phyloP scores from a whole-genome alignment of 2,329 filamentous ascomycete species.

The Herpotrichia juniperi region DNA sequence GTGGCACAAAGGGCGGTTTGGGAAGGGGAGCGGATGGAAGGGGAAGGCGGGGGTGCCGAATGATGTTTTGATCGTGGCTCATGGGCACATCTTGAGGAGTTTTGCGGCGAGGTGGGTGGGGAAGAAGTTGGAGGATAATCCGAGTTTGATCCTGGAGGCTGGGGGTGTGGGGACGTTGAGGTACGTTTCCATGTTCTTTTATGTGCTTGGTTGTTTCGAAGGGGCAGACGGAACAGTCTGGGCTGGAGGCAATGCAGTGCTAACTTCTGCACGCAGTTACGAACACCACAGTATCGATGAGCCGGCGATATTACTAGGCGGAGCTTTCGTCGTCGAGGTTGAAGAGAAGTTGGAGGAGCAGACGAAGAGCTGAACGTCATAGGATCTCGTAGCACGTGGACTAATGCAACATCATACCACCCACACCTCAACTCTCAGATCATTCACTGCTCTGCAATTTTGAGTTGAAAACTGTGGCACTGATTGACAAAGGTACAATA shows the following conservation, averaged over 20 bases:
- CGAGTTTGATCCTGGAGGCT: conserved; percentile 79
- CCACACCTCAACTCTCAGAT: too few relatives aligned
- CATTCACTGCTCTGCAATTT: too few relatives aligned
- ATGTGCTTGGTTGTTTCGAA: background rate
- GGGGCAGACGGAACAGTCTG: background rate
- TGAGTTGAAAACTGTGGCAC: too few relatives aligned
- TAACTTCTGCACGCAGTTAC: conserved; percentile 42
- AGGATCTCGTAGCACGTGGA: too few relatives aligned
- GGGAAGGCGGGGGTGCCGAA: conserved; percentile 52
- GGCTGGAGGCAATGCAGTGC: background rate
- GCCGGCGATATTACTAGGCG: conserved; percentile 58
- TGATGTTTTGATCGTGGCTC: conserved; percentile 82
- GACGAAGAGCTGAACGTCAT: conserved; percentile 27
- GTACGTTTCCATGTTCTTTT: conserved; percentile 23
- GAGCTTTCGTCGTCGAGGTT: conserved; percentile 58
- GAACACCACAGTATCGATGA: conserved; percentile 57
- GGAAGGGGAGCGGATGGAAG: conserved; percentile 59
- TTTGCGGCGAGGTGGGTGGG: conserved; percentile 88
- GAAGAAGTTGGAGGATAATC: conserved; percentile 74
- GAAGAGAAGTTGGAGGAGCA: conserved; percentile 42
- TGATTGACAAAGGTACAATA: too few relatives aligned
- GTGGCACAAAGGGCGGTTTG: conserved; percentile 57
- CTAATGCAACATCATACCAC: too few relatives aligned
- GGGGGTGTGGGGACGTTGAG: conserved; percentile 59
- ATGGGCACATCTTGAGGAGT: conserved; percentile 86